phyloP scores from a whole-genome alignment of 352 stramenopile species.

The Phytophthora hybrid region DNA sequence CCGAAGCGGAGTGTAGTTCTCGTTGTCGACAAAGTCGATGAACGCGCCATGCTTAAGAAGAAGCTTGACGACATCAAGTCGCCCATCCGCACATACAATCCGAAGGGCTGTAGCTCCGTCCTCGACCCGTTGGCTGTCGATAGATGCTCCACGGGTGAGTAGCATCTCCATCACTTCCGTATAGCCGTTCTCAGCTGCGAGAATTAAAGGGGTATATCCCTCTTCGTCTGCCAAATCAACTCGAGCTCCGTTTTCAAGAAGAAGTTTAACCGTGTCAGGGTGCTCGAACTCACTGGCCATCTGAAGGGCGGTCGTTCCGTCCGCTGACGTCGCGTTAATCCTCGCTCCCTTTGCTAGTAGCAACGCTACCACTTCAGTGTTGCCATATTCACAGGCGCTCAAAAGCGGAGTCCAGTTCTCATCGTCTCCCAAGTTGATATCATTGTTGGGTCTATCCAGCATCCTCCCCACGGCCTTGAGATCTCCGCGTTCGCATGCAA shows the following conservation, averaged over 20 bases:
- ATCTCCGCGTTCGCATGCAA: constrained; percentile 13
- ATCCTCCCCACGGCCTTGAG: neutral
- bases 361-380: constrained; percentile 1
- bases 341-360: neutral
- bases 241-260: neutral
- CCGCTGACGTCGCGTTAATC: neutral
- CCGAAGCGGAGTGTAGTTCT: constrained; percentile 11
- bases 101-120: constrained; percentile 8
- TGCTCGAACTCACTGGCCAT: neutral
- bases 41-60: constrained; percentile 9
- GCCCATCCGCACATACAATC: constrained; percentile 5
- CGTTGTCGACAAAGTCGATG: constrained; percentile 7
- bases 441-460: constrained; percentile 13
- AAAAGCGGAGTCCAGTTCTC: constrained; percentile 9
- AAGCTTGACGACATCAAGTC: constrained; percentile 7
- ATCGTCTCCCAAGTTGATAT: constrained; percentile 10
- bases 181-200: constrained; percentile 5
- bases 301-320: neutral
- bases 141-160: constrained; percentile 7
- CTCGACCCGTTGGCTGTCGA: constrained; percentile 9
- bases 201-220: neutral
- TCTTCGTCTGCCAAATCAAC: constrained; percentile 1
- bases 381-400: constrained; percentile 1
- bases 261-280: neutral
- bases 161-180: constrained; percentile 14